Base-by-base conservation (phyloP, 1,284 basidiomycete species). In the Papiliotrema nemorosa region DNA sequence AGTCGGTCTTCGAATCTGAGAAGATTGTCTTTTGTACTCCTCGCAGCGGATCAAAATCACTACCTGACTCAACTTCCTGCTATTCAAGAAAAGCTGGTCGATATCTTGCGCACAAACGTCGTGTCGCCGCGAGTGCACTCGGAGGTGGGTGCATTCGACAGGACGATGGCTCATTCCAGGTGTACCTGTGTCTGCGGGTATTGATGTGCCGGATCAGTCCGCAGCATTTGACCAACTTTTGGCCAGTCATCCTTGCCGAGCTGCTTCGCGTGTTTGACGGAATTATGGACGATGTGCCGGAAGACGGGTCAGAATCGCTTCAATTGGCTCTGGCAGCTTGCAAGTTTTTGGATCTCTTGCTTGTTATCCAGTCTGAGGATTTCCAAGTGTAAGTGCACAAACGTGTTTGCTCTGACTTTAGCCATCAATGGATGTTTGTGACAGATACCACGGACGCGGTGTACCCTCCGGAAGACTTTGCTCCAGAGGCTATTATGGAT, bases 391-490 rank as follows among this genome's bases (percentile, higher is more conserved):
- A 67, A 62, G 84, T 61, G 21, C 3, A 18, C 10, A n/a, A 33
- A 33, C 31, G 31, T 10, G 31, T 18, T 21, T 41, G 22, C n/a
- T 41, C 31, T 49, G 39, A 45, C 39, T 20, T 25, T 59, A 96
- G 92, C 59, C 89, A 98, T 72, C 92, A 99, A 78, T 99, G 96
- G 94, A 88, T 97, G 63, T 98, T 98, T 67, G 84, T 97, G 49
- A 96, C 92, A 0, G 96, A 99, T 72, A 97, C 94, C 0, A 88
- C 93, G 5, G 96, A 98, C 65, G 92, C 93, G 0, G 82, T 92
- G 12, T 92, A 92, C 70, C 86, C 85, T 7, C 86, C 89, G 0
- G 86, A 92, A 57, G 80, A 84, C 39, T 92, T 87, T 82, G 77
- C 78, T 40, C 86, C 93, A 1, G 86, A 89, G 57, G 87, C 90